phyloP scores from a whole-genome alignment of 1,284 basidiomycete species.

The Cystobasidium slooffiae region DNA sequence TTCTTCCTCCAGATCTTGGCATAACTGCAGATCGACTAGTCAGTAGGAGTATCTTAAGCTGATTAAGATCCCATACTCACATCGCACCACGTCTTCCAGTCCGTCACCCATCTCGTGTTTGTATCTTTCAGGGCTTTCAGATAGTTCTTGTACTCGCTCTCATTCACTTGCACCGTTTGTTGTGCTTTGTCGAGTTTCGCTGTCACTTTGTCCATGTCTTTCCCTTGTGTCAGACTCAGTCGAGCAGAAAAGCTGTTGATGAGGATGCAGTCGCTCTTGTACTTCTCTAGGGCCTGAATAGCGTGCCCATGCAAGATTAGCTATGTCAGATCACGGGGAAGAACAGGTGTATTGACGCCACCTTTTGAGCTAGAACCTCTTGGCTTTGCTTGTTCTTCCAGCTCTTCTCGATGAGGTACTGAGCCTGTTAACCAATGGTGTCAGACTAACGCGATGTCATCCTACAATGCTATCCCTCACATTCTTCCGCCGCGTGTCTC shows the following conservation, averaged over 20 bases:
- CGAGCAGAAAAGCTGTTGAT: conserved; percentile 97
- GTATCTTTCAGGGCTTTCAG: conserved; percentile 80
- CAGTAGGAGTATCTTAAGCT: neutral
- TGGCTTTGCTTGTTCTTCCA: conserved; percentile 84
- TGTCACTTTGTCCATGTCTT: conserved; percentile 84
- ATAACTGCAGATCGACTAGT: conserved; percentile 62
- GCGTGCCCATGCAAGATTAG: too few species aligned
- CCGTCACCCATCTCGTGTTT: conserved; percentile 82
- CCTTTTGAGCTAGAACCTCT: conserved; percentile 78
- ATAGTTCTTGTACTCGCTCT: conserved; percentile 84
- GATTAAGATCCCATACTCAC: conserved; percentile 52
- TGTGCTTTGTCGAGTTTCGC: conserved; percentile 86
- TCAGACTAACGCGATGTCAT: neutral
- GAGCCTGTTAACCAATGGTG: conserved; percentile 57
- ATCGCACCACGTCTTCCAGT: conserved; percentile 93
- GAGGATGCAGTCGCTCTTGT: conserved; percentile 88
- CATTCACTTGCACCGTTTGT: conserved; percentile 84
- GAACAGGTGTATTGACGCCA: conserved; percentile 46
- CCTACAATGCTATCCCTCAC: conserved; percentile 48
- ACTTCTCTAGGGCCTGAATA: conserved; percentile 80
- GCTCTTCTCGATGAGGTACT: conserved; percentile 78
- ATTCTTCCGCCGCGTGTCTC: conserved; percentile 74
- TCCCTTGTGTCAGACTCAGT: conserved; percentile 87
- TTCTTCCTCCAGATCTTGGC: conserved; percentile 95
- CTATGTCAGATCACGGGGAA: neutral